Evolutionary conservation across 2,329 filamentous ascomycete species (phyloP).

Genomic region (Colletotrichum sp.): DNA sequence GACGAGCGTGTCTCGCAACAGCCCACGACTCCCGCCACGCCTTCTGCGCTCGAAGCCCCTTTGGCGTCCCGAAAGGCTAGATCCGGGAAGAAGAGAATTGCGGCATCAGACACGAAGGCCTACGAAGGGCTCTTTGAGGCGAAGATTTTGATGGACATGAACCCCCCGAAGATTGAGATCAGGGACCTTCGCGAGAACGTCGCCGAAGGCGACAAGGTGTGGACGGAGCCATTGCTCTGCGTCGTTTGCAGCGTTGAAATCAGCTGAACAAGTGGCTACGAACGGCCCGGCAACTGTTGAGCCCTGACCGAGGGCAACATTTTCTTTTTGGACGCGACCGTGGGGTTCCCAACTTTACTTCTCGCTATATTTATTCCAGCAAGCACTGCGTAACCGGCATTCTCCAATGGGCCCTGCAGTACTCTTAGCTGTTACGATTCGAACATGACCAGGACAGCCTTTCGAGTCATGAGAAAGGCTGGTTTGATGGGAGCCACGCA

Average conservation of each 20-base stretch:
- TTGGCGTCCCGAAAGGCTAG: conserved; percentile 25
- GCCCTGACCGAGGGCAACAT: not conserved
- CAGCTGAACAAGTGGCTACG: conserved; percentile 34
- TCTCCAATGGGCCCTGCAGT: not conserved
- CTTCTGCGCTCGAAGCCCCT: not conserved
- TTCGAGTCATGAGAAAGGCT: not conserved
- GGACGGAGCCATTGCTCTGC: conserved; percentile 57
- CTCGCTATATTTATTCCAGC: conserved; percentile 15
- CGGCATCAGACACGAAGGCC: conserved; percentile 45
- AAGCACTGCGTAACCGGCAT: not conserved
- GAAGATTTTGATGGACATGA: conserved; percentile 48
- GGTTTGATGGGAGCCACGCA: not conserved
- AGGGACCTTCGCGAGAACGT: conserved; percentile 54
- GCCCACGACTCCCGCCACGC: conserved; percentile 21
- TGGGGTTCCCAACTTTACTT: conserved; percentile 9
- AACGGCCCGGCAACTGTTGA: not conserved
- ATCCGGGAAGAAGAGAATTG: conserved; percentile 33
- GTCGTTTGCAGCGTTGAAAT: conserved; percentile 54
- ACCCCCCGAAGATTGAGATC: conserved; percentile 55
- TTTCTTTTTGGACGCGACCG: not conserved
- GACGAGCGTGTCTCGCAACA: conserved; percentile 24
- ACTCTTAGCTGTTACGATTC: not conserved
- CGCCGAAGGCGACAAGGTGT: conserved; percentile 53
- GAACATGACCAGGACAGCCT: not conserved
- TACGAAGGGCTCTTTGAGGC: conserved; percentile 60